These are phyloP conservation scores for Jacaranda mimosifolia DNA, from an alignment of 257 asterid genomes.

Conservation along the genomic window DNA sequence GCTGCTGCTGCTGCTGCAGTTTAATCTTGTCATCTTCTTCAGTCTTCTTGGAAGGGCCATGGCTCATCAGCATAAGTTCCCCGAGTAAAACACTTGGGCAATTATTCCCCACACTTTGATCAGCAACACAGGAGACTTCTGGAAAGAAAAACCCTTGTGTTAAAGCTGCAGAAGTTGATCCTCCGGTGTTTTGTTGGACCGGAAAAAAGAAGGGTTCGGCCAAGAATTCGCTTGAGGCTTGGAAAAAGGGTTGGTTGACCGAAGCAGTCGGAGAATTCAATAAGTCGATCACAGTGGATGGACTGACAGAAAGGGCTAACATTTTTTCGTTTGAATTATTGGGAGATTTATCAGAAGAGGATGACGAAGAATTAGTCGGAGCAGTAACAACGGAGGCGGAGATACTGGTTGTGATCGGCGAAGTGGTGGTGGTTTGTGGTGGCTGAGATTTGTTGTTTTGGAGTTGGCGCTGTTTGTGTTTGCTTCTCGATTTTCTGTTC, in stretches of 20 bases:
- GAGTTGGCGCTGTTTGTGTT: slow-evolving; percentile 73
- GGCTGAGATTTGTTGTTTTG: slow-evolving; percentile 38
- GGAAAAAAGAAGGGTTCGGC: slow-evolving; percentile 57
- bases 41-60: slow-evolving; percentile 38
- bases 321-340: slow-evolving; percentile 49
- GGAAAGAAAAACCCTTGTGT: slow-evolving; percentile 62
- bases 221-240: slow-evolving; percentile 43
- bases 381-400: background rate
- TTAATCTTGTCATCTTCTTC: slow-evolving; percentile 55
- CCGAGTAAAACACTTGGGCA: slow-evolving; percentile 47
- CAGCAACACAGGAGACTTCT: slow-evolving; percentile 34
- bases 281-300: slow-evolving; percentile 49
- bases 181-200: slow-evolving; percentile 35
- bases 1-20: slow-evolving; percentile 42
- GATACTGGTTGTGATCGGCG: slow-evolving; percentile 23
- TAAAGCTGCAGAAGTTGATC: slow-evolving; percentile 26
- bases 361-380: slow-evolving; percentile 44
- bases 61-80: slow-evolving; percentile 53
- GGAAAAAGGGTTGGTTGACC: slow-evolving; percentile 59
- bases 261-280: slow-evolving; percentile 64
- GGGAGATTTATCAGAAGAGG: slow-evolving; percentile 63
- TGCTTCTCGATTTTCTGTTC: slow-evolving; percentile 86
- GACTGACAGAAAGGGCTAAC: slow-evolving; percentile 37
- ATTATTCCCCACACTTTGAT: slow-evolving; percentile 30
- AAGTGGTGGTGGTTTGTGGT: slow-evolving; percentile 19